A percentile compares a stretch with the other conserved stretches of the same genome.
phyloP scores from a whole-genome alignment of 2,329 filamentous ascomycete species.

The Tolypocladium cylindrosporum region DNA sequence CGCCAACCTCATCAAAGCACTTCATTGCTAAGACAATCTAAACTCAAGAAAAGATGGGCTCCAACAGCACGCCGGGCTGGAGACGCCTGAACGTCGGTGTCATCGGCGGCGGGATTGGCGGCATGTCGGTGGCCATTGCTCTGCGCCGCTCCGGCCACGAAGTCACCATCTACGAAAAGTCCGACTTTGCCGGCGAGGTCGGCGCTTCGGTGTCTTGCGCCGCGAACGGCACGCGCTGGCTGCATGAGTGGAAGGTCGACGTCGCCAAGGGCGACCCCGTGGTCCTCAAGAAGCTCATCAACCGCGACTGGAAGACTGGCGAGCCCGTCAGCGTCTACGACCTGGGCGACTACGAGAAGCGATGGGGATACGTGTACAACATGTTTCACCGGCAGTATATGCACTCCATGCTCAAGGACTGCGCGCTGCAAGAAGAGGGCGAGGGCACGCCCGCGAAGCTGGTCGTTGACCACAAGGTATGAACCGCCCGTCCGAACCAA shows the following conservation, averaged over 20 bases:
- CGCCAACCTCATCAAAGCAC: neutral
- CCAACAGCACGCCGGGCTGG: conserved; percentile 24
- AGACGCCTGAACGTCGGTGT: conserved; percentile 32
- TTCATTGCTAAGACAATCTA: neutral
- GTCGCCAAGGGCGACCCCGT: conserved; percentile 55
- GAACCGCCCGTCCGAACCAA: neutral
- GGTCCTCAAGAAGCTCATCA: conserved; percentile 55
- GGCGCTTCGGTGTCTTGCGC: conserved; percentile 59
- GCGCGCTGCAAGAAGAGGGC: conserved; percentile 41
- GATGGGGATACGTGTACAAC: conserved; percentile 56
- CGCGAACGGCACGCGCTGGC: conserved; percentile 60
- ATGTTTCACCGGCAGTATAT: conserved; percentile 63
- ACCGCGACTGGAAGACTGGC: conserved; percentile 60
- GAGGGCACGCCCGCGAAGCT: conserved; percentile 43
- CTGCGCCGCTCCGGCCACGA: conserved; percentile 35
- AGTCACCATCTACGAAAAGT: conserved; percentile 54
- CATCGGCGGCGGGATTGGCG: conserved; percentile 38
- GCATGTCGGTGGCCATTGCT: conserved; percentile 34
- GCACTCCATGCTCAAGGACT: conserved; percentile 56
- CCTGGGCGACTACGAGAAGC: conserved; percentile 53
- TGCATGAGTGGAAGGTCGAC: conserved; percentile 59
- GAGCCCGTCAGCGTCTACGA: conserved; percentile 55
- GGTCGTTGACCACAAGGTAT: conserved; percentile 44
- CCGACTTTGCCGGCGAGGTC: conserved; percentile 57
- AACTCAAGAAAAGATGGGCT: conserved; percentile 11